These are phyloP conservation scores for Globomyces sp. DNA, from an alignment of 371 early-diverging fungal species.

Conservation along the genomic window DNA sequence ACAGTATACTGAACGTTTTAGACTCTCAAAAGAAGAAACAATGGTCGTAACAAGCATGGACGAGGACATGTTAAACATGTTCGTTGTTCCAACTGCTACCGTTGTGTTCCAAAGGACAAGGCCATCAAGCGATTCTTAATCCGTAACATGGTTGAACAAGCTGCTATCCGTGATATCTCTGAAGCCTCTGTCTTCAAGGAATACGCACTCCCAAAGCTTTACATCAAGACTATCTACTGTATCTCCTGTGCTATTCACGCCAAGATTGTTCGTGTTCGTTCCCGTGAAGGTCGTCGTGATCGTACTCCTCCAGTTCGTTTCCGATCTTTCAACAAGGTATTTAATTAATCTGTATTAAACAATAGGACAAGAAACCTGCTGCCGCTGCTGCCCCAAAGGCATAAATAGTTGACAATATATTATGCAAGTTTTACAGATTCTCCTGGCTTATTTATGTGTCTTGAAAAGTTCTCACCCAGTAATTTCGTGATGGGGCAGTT, in stretches of 20 bases:
- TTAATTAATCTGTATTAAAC: neutral
- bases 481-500: conserved; percentile 12
- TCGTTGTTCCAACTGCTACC: conserved; percentile 98
- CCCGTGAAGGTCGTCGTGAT: conserved; percentile 84
- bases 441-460: neutral
- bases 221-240: conserved; percentile 98
- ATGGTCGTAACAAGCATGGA: conserved; percentile 98
- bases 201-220: conserved; percentile 97
- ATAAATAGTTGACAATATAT: conserved; percentile 9
- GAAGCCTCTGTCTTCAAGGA: conserved; percentile 91
- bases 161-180: conserved; percentile 95
- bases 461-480: conserved; percentile 8
- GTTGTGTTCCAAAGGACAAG: conserved; percentile 99
- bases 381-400: conserved; percentile 24
- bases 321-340: conserved; percentile 64
- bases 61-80: conserved; percentile 97
- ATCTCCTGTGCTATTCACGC: conserved; percentile 98
- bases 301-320: conserved; percentile 91
- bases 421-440: conserved; percentile 8
- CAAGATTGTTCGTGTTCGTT: conserved; percentile 96
- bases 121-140: conserved; percentile 98
- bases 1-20: conserved; percentile 28
- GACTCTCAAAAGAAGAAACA: conserved; percentile 98
- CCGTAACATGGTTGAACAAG: conserved; percentile 97
- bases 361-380: conserved; percentile 30